Evolutionary conservation across 371 early-diverging fungal species (phyloP).

Genomic region (Nematocida minor): DNA sequence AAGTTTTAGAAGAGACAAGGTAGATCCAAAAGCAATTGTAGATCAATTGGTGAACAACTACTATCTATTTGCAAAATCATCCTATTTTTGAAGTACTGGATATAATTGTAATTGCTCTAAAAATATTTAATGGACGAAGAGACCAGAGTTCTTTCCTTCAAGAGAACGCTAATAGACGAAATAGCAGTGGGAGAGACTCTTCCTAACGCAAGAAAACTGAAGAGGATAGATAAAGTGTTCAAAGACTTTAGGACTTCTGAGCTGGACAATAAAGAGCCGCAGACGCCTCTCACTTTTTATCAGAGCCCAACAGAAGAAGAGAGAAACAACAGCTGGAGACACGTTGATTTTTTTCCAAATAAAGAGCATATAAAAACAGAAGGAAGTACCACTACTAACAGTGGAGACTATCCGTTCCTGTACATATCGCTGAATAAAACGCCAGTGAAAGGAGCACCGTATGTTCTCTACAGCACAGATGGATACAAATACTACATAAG

Average conservation of each 20-base stretch:
- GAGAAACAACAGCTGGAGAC: background rate
- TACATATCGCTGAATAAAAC: background rate
- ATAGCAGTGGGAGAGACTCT: background rate
- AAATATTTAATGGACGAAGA: constrained; percentile 31
- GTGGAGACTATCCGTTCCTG: background rate
- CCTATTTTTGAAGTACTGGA: no score
- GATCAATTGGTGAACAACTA: no score
- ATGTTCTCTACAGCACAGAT: constrained; percentile 24
- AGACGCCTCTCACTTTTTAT: background rate
- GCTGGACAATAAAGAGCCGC: background rate
- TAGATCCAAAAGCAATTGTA: no score
- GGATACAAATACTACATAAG: constrained; percentile 27
- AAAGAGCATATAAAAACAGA: background rate
- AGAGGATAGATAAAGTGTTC: background rate
- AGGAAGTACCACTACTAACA: background rate
- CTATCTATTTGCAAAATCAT: no score
- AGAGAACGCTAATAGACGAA: background rate
- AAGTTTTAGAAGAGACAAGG: no score
- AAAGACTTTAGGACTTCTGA: background rate
- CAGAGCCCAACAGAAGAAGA: background rate
- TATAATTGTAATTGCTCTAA: background rate
- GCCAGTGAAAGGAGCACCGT: constrained; percentile 10
- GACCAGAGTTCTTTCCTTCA: background rate
- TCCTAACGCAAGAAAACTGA: background rate
- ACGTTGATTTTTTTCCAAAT: constrained; percentile 1